A percentile compares a stretch with the other conserved stretches of the same genome.
phyloP scores from a whole-genome alignment of 2,329 filamentous ascomycete genomes.

The Dactylellina sp. region DNA sequence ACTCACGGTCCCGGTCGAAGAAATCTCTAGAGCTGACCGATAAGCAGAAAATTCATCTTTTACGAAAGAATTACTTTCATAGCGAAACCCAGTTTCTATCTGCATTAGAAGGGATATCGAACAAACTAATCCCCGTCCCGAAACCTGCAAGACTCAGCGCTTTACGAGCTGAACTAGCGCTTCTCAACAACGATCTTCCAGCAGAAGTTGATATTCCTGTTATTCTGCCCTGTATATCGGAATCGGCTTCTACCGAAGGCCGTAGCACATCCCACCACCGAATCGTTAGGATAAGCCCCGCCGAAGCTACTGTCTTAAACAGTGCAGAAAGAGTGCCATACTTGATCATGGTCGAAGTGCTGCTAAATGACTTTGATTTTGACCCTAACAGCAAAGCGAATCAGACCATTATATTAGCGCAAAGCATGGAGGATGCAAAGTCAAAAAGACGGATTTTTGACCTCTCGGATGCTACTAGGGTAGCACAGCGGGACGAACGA shows the following conservation, averaged over 20 bases:
- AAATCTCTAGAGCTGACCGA: conserved; percentile 68
- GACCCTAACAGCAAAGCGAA: conserved; percentile 81
- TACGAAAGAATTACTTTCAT: conserved; percentile 85
- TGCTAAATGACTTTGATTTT: conserved; percentile 85
- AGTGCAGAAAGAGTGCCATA: conserved; percentile 89
- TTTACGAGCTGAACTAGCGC: conserved; percentile 80
- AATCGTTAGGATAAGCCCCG: conserved; percentile 84
- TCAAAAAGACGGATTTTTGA: conserved; percentile 74
- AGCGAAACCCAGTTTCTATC: conserved; percentile 83
- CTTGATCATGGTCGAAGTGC: conserved; percentile 83
- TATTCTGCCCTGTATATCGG: conserved; percentile 77
- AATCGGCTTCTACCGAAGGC: conserved; percentile 66
- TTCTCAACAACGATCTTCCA: conserved; percentile 83
- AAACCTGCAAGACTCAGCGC: conserved; percentile 85
- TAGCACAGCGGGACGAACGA: conserved; percentile 65
- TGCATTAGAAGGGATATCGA: conserved; percentile 84
- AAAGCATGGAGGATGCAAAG: conserved; percentile 69
- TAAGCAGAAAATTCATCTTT: conserved; percentile 76
- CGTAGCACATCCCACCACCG: conserved; percentile 82
- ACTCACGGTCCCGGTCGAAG: conserved; percentile 33
- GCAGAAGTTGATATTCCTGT: conserved; percentile 86
- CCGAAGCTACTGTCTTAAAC: conserved; percentile 85
- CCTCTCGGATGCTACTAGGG: conserved; percentile 74
- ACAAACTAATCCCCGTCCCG: conserved; percentile 82
- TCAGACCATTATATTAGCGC: conserved; percentile 71